A percentile compares a stretch with the other conserved stretches of the same genome.
These are phyloP conservation scores for Boechera retrofracta DNA, from an alignment of 345 rosid species.

Conservation along the genomic window DNA sequence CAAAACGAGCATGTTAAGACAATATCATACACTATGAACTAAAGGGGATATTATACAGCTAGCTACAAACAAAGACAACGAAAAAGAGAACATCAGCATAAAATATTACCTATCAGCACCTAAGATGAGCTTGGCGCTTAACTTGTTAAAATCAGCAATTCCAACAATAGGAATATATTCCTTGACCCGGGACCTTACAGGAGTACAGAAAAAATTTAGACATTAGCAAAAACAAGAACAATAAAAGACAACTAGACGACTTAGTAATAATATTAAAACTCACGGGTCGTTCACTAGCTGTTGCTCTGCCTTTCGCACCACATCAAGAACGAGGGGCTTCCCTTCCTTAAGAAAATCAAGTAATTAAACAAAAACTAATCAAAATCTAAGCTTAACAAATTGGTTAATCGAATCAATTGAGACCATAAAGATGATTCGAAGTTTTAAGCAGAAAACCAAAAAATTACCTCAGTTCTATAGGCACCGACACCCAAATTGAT, in stretches of 20 bases:
- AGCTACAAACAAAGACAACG: background rate
- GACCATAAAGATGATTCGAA: background rate
- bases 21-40: background rate
- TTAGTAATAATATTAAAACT: conserved; percentile 30
- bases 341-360: conserved; percentile 71
- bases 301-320: conserved; percentile 84
- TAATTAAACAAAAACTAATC: background rate
- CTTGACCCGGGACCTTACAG: conserved; percentile 74
- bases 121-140: conserved; percentile 88
- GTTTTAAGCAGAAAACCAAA: background rate
- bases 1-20: conserved; percentile 23
- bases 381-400: conserved; percentile 20
- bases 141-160: conserved; percentile 83
- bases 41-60: background rate
- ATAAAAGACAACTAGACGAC: background rate
- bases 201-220: background rate
- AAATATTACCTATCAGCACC: conserved; percentile 76
- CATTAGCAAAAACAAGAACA: conserved; percentile 19
- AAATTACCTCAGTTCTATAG: conserved; percentile 87
- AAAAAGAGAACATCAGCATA: background rate
- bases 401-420: background rate
- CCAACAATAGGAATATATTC: conserved; percentile 96
- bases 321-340: conserved; percentile 82
- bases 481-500: conserved; percentile 90
- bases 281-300: conserved; percentile 75